phyloP scores from a whole-genome alignment of 495 filamentous ascomycete species.

The Jackrogersella minutella region DNA sequence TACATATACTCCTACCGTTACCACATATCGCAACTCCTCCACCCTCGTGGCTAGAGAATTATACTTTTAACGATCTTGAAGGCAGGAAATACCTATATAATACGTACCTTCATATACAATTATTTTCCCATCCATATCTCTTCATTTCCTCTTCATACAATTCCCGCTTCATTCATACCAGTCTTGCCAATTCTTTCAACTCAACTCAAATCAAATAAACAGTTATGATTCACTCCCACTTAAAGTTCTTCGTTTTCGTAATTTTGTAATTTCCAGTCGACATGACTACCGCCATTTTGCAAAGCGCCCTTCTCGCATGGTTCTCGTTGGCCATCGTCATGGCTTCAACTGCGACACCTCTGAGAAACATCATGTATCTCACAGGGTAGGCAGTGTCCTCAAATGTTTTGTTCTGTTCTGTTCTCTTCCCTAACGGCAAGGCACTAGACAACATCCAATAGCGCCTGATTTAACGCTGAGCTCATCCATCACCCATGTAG shows the following conservation, averaged over 20 bases:
- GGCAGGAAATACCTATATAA: too few species aligned
- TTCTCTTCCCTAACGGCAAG: slow-evolving; percentile 2
- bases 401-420: neutral
- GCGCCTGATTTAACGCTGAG: slow-evolving; percentile 57
- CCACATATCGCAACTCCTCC: too few species aligned
- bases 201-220: too few species aligned
- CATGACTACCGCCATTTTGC: neutral
- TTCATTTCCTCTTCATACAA: too few species aligned
- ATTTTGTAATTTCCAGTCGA: neutral
- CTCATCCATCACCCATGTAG: slow-evolving; percentile 66
- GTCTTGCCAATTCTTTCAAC: too few species aligned
- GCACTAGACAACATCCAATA: slow-evolving; percentile 60
- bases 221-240: neutral
- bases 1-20: too few species aligned
- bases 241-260: too few species aligned
- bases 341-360: slow-evolving; percentile 27
- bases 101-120: too few species aligned
- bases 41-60: too few species aligned
- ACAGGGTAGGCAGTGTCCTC: slow-evolving; percentile 55
- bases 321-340: slow-evolving; percentile 18
- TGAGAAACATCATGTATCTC: slow-evolving; percentile 66
- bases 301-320: slow-evolving; percentile 12
- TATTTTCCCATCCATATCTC: too few species aligned
- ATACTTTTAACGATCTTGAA: too few species aligned
- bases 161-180: too few species aligned